Base-by-base conservation (phyloP, 495 filamentous ascomycete genomes). In the Pyrenopolyporus hunteri region DNA sequence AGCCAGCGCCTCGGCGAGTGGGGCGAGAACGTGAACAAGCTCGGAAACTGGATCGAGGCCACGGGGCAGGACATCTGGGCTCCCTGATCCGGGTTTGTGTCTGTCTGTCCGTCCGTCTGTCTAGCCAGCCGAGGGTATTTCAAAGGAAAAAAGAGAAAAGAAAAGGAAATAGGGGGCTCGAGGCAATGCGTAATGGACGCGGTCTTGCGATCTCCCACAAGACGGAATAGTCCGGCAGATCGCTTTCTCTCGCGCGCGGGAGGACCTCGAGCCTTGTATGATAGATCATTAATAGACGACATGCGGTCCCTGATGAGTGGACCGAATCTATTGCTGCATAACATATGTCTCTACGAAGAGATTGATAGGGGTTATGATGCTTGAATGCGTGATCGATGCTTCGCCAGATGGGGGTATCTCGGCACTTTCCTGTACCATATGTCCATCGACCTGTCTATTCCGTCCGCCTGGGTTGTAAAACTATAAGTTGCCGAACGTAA, bases 1-100 rank as follows among this genome's bases (percentile, higher is more conserved):
- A 86, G 90, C 65, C 80, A 82, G 67, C 77, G 93, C 48, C 75
- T 99, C 70, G 85, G 87, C 74, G 92, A 98, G 57, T 99, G 94
- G 94, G 92, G 96, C 78, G 85, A 85, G 16, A 96, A 91, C 69
- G 95, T 98, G 47, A 95, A 97, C 70, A 87, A 91, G 75, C 79
- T 97, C 47, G 93, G 93, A 32, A 92, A 93, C 74, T 97, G 92
- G 91, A 95, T 97, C 64, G 93, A 97, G 78, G 80, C 80, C 2
- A 89, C 87, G 28, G 91, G 91, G 7, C 90, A 91, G 78, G 91
- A 95, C 75, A 89, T 94, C 39, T 94, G 92, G 91, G 90, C 91
- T 65, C 87, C 89, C 64, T 93, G 78, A 76, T 26, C 11, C 42
- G 2, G 77, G 74, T 28, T 11, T 40, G 5, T 16, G 11, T 16